phyloP scores from a whole-genome alignment of 192 early-diverging fungal genomes.

The Helicostylum pulchrum region DNA sequence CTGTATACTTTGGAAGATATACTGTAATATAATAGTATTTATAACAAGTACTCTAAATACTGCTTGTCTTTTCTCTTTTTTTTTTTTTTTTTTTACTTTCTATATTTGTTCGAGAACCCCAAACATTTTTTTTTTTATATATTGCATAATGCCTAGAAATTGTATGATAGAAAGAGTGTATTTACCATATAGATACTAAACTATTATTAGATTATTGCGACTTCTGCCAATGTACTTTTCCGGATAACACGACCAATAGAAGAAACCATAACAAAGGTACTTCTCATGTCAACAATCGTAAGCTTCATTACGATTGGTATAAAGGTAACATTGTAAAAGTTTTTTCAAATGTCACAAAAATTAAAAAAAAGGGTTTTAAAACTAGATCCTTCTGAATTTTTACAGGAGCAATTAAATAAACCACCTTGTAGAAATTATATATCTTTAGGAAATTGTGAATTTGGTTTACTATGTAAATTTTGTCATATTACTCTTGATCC shows the following conservation, averaged over 20 bases:
- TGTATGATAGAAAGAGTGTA: slow-evolving; percentile 5
- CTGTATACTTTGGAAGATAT: too few relatives aligned
- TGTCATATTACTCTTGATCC: slow-evolving; percentile 30
- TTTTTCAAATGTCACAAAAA: background rate
- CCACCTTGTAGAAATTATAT: slow-evolving; percentile 34
- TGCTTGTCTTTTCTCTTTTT: background rate
- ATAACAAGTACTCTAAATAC: too few relatives aligned
- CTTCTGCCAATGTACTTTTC: slow-evolving; percentile 42
- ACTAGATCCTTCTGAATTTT: slow-evolving; percentile 32
- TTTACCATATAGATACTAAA: background rate
- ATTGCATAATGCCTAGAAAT: slow-evolving; percentile 18
- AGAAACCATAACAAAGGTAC: slow-evolving; percentile 36
- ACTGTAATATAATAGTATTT: too few relatives aligned
- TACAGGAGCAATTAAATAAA: slow-evolving; percentile 36
- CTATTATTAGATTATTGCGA: slow-evolving; percentile 38
- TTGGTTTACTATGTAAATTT: slow-evolving; percentile 36
- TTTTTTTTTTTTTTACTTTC: background rate
- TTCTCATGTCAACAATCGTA: slow-evolving; percentile 30
- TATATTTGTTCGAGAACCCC: background rate
- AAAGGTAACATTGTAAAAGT: slow-evolving; percentile 20
- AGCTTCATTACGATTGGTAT: slow-evolving; percentile 39
- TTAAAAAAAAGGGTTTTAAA: too few relatives aligned
- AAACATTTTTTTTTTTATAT: background rate
- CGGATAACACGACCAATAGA: slow-evolving; percentile 38
- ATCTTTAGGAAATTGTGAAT: slow-evolving; percentile 33